These are phyloP conservation scores for Lasiosphaeriaceae sp. DNA, from an alignment of 495 filamentous ascomycete species.

Conservation along the genomic window DNA sequence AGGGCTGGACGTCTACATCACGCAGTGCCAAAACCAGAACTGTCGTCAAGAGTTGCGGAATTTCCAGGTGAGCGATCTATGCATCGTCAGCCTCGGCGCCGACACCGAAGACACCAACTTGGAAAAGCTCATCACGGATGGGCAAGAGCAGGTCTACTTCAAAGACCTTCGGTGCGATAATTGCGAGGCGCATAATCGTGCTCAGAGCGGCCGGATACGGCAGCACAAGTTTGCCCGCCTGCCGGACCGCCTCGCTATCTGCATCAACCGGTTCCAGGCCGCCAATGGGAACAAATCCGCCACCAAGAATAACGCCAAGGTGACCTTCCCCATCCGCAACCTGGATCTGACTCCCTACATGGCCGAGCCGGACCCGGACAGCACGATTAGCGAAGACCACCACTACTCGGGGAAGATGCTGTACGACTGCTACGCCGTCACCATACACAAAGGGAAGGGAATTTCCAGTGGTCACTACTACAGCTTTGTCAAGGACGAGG, in stretches of 20 bases:
- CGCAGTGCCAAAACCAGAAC: slow-evolving; percentile 18
- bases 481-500: slow-evolving; percentile 31
- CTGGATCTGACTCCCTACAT: slow-evolving; percentile 34
- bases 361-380: slow-evolving; percentile 17
- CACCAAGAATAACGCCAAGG: slow-evolving; percentile 24
- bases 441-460: slow-evolving; percentile 27
- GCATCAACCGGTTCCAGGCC: slow-evolving; percentile 26
- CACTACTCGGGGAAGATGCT: slow-evolving; percentile 23
- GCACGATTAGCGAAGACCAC: slow-evolving; percentile 8
- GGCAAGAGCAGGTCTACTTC: slow-evolving; percentile 15
- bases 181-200: slow-evolving; percentile 25
- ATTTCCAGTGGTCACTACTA: slow-evolving; percentile 43
- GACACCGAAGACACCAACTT: slow-evolving; percentile 16
- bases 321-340: slow-evolving; percentile 33
- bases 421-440: slow-evolving; percentile 48
- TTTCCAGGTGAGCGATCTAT: slow-evolving; percentile 22
- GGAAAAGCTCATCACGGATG: slow-evolving; percentile 14
- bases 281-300: not conserved
- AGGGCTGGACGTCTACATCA: slow-evolving; percentile 26
- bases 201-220: slow-evolving; percentile 28
- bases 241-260: slow-evolving; percentile 31
- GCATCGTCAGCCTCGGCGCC: slow-evolving; percentile 16
- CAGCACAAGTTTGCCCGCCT: slow-evolving; percentile 27
- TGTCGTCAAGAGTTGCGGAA: slow-evolving; percentile 23
- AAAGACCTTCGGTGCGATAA: slow-evolving; percentile 25